Percentiles rank a stretch among this genome's conserved stretches.
These are phyloP conservation scores for Solanum chacoense DNA, from an alignment of 305 asterid species.

Conservation along the genomic window DNA sequence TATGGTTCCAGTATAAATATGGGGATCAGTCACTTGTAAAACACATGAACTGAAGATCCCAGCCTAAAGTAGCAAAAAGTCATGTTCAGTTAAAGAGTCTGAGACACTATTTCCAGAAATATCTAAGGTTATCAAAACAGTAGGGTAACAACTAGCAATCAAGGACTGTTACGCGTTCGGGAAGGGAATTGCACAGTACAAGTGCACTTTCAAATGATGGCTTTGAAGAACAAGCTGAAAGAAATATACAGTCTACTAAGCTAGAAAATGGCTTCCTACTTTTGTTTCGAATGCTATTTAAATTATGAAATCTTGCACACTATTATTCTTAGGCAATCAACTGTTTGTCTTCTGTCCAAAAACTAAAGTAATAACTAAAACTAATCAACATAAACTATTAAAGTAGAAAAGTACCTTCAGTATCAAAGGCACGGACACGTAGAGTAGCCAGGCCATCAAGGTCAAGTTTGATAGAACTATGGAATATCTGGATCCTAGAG, in stretches of 20 bases:
- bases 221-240: background rate
- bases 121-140: background rate
- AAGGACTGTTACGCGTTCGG: background rate
- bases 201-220: background rate
- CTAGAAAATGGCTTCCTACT: background rate
- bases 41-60: background rate
- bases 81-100: background rate
- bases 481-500: slow-evolving; percentile 78
- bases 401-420: slow-evolving; percentile 39
- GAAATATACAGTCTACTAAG: background rate
- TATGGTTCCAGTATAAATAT: background rate
- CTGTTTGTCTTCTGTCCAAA: background rate
- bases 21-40: background rate
- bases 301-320: background rate
- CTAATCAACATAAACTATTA: background rate
- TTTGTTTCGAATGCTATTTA: background rate
- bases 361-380: background rate
- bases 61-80: background rate
- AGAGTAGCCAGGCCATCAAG: slow-evolving; percentile 88
- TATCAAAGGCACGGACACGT: slow-evolving; percentile 77
- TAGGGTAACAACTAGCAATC: background rate
- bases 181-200: background rate
- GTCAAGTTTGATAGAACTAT: slow-evolving; percentile 77
- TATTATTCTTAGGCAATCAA: background rate
- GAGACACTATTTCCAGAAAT: background rate